Conservation (phyloP, 257 asterid genomes). For the Handroanthus guayacan region DNA sequence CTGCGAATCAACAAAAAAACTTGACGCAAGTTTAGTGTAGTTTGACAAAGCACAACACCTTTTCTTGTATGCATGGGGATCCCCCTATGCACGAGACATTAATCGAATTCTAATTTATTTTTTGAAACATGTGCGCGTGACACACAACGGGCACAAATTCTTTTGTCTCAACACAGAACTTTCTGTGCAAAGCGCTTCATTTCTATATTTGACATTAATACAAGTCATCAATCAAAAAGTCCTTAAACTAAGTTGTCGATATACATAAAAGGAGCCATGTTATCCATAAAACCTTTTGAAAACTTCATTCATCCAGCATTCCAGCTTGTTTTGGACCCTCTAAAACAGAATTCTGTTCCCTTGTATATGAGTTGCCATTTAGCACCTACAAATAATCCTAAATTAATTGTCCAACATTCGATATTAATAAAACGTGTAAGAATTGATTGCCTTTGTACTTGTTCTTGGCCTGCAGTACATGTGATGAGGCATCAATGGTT, state of each 20-base stretch:
- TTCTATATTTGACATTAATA: no score
- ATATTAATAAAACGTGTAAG: conserved; percentile 27
- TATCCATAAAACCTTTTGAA: not conserved
- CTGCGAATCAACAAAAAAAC: no score
- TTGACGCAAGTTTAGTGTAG: no score
- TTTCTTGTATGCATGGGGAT: no score
- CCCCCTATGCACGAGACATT: no score
- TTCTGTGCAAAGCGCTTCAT: no score
- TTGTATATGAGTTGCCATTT: conserved; percentile 7
- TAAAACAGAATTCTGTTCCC: conserved; percentile 9
- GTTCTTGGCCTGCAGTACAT: conserved; percentile 42
- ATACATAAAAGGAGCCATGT: not conserved
- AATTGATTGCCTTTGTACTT: conserved; percentile 5
- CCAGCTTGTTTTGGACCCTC: conserved; percentile 44
- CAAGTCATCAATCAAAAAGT: no score
- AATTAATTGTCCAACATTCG: not conserved
- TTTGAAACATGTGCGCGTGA: no score
- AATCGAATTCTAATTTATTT: no score
- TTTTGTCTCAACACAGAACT: no score
- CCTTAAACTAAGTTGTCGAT: not conserved
- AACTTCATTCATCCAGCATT: conserved; percentile 29
- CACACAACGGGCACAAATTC: no score
- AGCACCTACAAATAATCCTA: not conserved
- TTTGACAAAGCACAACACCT: no score
- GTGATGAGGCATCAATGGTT: conserved; percentile 46